These are phyloP conservation scores for Neopestalotiopsis sp. DNA, from an alignment of 2,329 filamentous ascomycete species.

Conservation along the genomic window DNA sequence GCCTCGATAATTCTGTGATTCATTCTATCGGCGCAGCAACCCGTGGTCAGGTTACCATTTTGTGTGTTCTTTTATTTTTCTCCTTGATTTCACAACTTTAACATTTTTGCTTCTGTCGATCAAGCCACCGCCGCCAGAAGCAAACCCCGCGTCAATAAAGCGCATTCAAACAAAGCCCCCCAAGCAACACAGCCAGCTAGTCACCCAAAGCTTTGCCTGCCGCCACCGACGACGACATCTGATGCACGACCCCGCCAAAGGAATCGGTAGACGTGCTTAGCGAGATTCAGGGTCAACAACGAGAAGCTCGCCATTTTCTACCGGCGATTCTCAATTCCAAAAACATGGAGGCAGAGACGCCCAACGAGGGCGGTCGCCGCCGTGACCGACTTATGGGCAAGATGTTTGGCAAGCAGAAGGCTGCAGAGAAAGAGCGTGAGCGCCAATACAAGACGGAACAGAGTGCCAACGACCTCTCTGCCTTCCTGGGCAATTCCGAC, in stretches of 20 bases:
- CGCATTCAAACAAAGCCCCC: neutral
- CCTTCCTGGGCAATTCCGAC: slow-evolving; percentile 64
- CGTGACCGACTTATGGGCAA: slow-evolving; percentile 65
- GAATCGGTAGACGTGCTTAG: neutral
- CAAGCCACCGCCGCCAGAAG: neutral
- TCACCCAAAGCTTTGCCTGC: neutral
- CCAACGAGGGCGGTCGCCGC: slow-evolving; percentile 32
- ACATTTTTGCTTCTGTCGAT: neutral
- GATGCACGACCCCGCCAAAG: neutral
- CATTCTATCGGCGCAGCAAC: neutral
- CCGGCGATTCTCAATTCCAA: neutral
- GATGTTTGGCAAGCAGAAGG: slow-evolving; percentile 55
- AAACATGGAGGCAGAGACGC: slow-evolving; percentile 38
- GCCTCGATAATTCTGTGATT: neutral
- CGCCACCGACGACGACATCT: neutral
- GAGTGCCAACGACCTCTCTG: slow-evolving; percentile 59
- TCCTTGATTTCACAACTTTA: neutral
- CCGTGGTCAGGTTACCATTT: slow-evolving; percentile 4
- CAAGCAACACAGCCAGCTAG: neutral
- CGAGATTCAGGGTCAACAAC: neutral
- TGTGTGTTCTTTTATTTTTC: neutral
- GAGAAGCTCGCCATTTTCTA: neutral
- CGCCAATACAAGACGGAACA: slow-evolving; percentile 41
- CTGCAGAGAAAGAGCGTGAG: slow-evolving; percentile 32
- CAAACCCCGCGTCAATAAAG: neutral